Evolutionary conservation across 2,329 filamentous ascomycete species (phyloP), one percentile per base, ranked within the genome.

Genomic region (Trichoderma koningiopsis): DNA sequence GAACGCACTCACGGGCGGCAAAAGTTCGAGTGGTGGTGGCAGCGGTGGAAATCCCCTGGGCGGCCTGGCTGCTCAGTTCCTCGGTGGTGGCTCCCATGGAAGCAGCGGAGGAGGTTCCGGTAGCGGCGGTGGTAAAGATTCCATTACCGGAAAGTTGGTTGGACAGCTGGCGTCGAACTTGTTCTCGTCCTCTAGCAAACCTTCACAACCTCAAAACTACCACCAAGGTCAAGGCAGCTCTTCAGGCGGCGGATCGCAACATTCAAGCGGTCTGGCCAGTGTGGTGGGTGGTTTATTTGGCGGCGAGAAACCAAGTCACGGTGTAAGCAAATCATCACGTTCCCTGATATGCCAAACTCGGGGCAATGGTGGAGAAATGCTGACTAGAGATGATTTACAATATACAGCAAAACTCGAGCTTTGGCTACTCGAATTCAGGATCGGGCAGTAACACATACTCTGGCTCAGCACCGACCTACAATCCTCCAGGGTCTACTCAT

Each of bases 381-480:
- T 79, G 62, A 74, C 62, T 22, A 31, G 11, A 47, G 5, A 13
- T 27, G 40, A 29, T 70, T 43, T 27, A 35, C 19, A n/a, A 53
- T 16, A 66, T 70, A 33, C 72, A 86, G 82, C 72, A 86, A 81
- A 81, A 81, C 70, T 84, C 88, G 72, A 87, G 85, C 75, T 92
- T 87, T 76, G 90, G 89, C 37, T 91, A 91, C 77, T 88, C 87
- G 27, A 86, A 86, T 74, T 77, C 83, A 4, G 85, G 84, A 55
- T 81, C 85, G 55, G 77, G 84, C 71, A 85, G 86, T 56, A 68
- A 68, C 33, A 83, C 83, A 47, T 92, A 92, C 77, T 85, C 82
- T 70, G 90, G 89, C 68, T 83, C 86, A 68, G 87, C 89, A 49
- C 90, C 90, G 14, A 81, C 79, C 5, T 81, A 82, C 70, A 76